Evolutionary conservation across 306 rosid species (phyloP), one percentile per base, ranked within the genome.

Genomic region (Corylus avellana): DNA sequence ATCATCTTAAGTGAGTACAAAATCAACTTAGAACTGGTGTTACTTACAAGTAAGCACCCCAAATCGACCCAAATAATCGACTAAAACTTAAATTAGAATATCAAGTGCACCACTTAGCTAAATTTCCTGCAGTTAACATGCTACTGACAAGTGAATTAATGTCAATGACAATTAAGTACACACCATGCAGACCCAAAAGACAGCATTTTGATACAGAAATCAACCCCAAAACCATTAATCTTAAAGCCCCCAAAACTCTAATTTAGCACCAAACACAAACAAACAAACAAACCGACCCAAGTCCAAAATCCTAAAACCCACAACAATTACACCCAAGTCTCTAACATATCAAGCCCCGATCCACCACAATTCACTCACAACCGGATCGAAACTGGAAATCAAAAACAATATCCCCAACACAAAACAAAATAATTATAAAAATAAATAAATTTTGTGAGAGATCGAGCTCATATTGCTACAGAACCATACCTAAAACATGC

Each of bases 161-260:
- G 46, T 42, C 46, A 6, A 42, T 42, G 46, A 42, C 46, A 42
- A 42, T 8, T 42, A 42, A 42, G 8, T 42, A 5, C 46, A 42
- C 46, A 42, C 46, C 46, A 39, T 67, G 13, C 49, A 67, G 48
- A 68, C 51, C 72, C 72, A 67, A 51, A 67, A 67, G 42, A 42
- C 16, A n/a, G 7, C 72, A 67, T 39, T 67, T 67, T 42, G 72
- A 44, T 55, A 55, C 79, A 17, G 48, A 51, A 66, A 80, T 54
- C 70, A 73, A 74, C 50, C 70, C 67, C 83, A 54, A 44, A 54
- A 74, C 22, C 58, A 32, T 66, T 20, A 8, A 42, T 25, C 29
- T 37, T 37, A 4, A 54, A 59, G 13, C 29, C 47, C 64, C 5
- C n/a, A 48, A 49, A 32, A 18, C 27, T 77, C 78, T 16, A 64